Evolutionary conservation across 2,329 filamentous ascomycete genomes (phyloP), one percentile per base, ranked within the genome.

Genomic region (Aspergillus sp.): DNA sequence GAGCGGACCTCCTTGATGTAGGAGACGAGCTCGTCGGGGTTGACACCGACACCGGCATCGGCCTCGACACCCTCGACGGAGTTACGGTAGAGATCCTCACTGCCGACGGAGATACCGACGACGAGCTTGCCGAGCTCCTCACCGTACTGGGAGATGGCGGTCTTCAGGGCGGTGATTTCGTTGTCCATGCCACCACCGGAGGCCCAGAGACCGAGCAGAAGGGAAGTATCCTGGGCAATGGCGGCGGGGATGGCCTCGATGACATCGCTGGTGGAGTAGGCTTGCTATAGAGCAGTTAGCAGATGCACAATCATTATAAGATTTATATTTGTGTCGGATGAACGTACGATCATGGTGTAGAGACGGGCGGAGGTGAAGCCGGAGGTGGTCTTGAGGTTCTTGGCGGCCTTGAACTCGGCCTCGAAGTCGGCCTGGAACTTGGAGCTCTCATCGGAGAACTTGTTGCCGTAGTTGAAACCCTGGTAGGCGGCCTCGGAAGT

Each of bases 161-260:
- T 78, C 74, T 85, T 85, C 52, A 97, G 82, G 13, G 92, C 91
- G 2, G 81, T 74, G 51, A 96, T 79, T 79, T 97, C 92, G 73
- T 91, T 90, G 74, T 83, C 78, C 75, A 96, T 88, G 57, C 85
- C 79, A 53, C 88, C 88, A 43, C 82, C 89, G 0, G 91, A 94
- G 9, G 87, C 86, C 92, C 92, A 97, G 54, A 97, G 80, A 67
- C 92, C 92, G 12, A 97, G 86, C 10, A 97, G 84, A 25, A 97
- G 84, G 47, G 84, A 83, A 2, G 91, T 96, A 69, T 91, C 85
- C 70, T 91, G 91, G 67, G 84, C 85, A 76, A 96, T 92, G 69
- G 92, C 92, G 47, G 92, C 92, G 45, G 89, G 89, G 64, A 97
- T 91, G 65, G 89, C 91, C 43, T 84, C 81, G 70, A 90, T 92